Evolutionary conservation across 495 filamentous ascomycete genomes (phyloP).

Genomic region (Penicillium maclennaniae): DNA sequence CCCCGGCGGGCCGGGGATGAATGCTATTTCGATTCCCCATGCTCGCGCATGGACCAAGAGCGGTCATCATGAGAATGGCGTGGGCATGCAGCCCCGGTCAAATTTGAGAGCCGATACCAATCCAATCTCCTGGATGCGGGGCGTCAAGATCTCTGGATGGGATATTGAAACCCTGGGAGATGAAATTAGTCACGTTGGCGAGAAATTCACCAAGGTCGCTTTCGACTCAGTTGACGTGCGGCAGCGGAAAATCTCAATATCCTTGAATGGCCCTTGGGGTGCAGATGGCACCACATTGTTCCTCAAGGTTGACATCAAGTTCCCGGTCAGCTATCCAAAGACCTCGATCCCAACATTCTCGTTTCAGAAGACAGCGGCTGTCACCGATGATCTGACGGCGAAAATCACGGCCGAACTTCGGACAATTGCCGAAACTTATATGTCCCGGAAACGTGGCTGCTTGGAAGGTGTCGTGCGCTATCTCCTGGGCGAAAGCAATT

Average conservation of each 20-base stretch:
- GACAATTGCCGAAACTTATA: constrained; percentile 64
- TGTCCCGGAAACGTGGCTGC: constrained; percentile 67
- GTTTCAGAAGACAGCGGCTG: constrained; percentile 73
- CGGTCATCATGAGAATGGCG: constrained; percentile 46
- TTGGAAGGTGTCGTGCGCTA: constrained; percentile 80
- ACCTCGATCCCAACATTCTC: constrained; percentile 59
- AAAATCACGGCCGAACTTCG: constrained; percentile 64
- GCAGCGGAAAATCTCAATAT: constrained; percentile 65
- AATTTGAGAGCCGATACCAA: constrained; percentile 58
- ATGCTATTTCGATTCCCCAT: constrained; percentile 47
- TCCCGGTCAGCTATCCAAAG: constrained; percentile 74
- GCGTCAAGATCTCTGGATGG: constrained; percentile 79
- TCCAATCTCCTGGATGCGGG: constrained; percentile 89
- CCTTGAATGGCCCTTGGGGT: constrained; percentile 86
- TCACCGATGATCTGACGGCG: constrained; percentile 63
- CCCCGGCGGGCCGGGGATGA: constrained; percentile 42
- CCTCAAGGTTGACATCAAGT: constrained; percentile 73
- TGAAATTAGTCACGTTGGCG: constrained; percentile 80
- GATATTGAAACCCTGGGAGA: constrained; percentile 79
- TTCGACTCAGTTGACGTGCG: constrained; percentile 86
- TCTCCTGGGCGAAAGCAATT: constrained; percentile 75
- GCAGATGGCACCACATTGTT: constrained; percentile 64
- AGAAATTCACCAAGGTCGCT: constrained; percentile 75
- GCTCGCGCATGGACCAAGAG: constrained; percentile 40
- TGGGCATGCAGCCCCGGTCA: constrained; percentile 63